Percentiles rank a stretch among this genome's conserved stretches.
phyloP scores from a whole-genome alignment of 176 grass and related monocot genomes.

The Avena sativa region DNA sequence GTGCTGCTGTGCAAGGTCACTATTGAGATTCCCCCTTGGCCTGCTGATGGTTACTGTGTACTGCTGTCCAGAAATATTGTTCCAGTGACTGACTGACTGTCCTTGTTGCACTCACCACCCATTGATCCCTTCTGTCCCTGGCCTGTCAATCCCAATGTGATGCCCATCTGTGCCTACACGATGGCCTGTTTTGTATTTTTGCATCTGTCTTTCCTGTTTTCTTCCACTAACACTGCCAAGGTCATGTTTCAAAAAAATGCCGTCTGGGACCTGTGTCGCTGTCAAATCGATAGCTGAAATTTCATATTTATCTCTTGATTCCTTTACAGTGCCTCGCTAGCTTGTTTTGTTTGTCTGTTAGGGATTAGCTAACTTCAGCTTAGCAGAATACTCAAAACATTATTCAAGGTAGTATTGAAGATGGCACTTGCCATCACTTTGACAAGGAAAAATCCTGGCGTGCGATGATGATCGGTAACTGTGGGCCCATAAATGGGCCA shows the following conservation, averaged over 20 bases:
- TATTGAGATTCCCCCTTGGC: slow-evolving; percentile 55
- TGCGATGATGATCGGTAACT: slow-evolving; percentile 5
- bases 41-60: slow-evolving; percentile 37
- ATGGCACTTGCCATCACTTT: slow-evolving; percentile 41
- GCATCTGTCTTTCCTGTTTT: slow-evolving; percentile 43
- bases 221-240: slow-evolving; percentile 38
- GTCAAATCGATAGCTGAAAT: slow-evolving; percentile 34
- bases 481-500: slow-evolving; percentile 15
- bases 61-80: slow-evolving; percentile 38
- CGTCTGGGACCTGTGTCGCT: background rate
- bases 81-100: slow-evolving; percentile 25
- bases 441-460: slow-evolving; percentile 24
- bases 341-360: slow-evolving; percentile 55
- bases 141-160: slow-evolving; percentile 33
- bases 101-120: slow-evolving; percentile 47
- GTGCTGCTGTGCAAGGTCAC: slow-evolving; percentile 41
- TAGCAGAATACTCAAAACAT: slow-evolving; percentile 38
- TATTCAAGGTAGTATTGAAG: slow-evolving; percentile 1
- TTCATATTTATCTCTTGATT: slow-evolving; percentile 29
- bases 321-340: slow-evolving; percentile 23
- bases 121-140: slow-evolving; percentile 60
- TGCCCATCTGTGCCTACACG: slow-evolving; percentile 32
- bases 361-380: slow-evolving; percentile 1
- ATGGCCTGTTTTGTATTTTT: slow-evolving; percentile 44
- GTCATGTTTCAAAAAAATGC: background rate